phyloP scores from a whole-genome alignment of 169 alveolate genomes.

The Eimeria praecox region DNA sequence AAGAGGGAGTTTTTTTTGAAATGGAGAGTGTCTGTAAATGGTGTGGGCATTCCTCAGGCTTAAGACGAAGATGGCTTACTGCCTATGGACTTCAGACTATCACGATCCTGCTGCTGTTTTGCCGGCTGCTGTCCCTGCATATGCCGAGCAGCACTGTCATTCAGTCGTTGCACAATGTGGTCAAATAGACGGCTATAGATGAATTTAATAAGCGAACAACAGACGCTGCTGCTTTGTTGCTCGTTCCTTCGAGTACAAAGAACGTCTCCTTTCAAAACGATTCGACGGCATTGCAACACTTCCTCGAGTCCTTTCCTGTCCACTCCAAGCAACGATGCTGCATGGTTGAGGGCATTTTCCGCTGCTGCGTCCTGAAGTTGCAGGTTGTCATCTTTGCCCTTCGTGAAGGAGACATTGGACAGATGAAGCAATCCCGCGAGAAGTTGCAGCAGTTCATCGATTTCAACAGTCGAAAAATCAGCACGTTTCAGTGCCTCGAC shows the following conservation, averaged over 20 bases:
- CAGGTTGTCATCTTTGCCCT: constrained; percentile 9
- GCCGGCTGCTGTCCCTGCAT: not conserved
- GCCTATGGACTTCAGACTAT: constrained; percentile 37
- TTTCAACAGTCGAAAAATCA: not conserved
- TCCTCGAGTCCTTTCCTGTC: constrained; percentile 24
- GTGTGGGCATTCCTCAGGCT: not conserved
- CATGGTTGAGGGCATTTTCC: constrained; percentile 17
- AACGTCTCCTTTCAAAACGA: constrained; percentile 20
- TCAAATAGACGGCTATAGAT: constrained; percentile 35
- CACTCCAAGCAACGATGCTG: constrained; percentile 4
- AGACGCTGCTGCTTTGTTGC: constrained; percentile 45
- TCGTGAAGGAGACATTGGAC: constrained; percentile 35
- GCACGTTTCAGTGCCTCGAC: constrained; percentile 30
- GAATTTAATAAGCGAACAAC: constrained; percentile 47
- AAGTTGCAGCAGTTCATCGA: constrained; percentile 23
- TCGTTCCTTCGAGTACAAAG: constrained; percentile 6
- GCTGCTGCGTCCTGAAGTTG: constrained; percentile 11
- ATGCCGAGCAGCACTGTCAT: constrained; percentile 15
- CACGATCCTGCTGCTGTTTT: not conserved
- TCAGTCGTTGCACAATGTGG: constrained; percentile 20
- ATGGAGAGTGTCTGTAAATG: not conserved
- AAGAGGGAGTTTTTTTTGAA: not conserved
- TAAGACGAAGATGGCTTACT: constrained; percentile 6
- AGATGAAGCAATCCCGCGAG: constrained; percentile 74
- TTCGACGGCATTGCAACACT: constrained; percentile 26